phyloP scores from a whole-genome alignment of 345 rosid species.

The Eucalyptus cloeziana region DNA sequence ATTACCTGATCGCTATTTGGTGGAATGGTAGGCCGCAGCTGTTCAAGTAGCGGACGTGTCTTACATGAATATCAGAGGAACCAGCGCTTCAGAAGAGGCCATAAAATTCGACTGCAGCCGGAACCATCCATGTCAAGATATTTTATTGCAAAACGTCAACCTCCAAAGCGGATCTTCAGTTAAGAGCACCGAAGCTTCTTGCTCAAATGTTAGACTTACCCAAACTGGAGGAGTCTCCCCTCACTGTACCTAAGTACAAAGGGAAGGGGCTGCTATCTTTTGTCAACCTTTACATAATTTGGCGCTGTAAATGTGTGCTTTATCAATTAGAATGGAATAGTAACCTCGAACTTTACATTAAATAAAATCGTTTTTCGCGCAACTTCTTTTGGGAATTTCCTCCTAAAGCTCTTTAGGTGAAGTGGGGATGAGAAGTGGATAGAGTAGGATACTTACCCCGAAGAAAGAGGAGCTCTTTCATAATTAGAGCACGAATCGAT shows the following conservation, averaged over 20 bases:
- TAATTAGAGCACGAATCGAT: neutral
- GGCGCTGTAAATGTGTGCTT: neutral
- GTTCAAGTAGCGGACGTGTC: conserved; percentile 63
- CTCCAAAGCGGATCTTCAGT: conserved; percentile 1
- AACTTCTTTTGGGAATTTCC: neutral
- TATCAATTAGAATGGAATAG: neutral
- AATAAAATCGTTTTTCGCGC: neutral
- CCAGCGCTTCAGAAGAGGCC: conserved; percentile 56
- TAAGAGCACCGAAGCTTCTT: conserved; percentile 39
- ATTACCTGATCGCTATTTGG: neutral
- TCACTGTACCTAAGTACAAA: conserved; percentile 9
- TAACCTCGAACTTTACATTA: neutral
- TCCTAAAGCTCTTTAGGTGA: neutral
- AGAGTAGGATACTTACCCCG: neutral
- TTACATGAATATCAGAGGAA: conserved; percentile 66
- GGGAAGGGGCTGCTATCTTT: neutral
- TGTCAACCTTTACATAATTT: neutral
- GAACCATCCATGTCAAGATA: conserved; percentile 41
- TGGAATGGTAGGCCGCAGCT: conserved; percentile 37
- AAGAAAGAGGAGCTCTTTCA: neutral
- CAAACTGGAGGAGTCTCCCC: conserved; percentile 33
- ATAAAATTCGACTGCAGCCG: conserved; percentile 55
- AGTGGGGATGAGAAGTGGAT: neutral
- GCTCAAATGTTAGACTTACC: conserved; percentile 30
- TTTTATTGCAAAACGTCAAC: conserved; percentile 36